Evolutionary conservation across 768 basidiomycete species (phyloP), one percentile per base, ranked within the genome.

Genomic region (Russula abietina): DNA sequence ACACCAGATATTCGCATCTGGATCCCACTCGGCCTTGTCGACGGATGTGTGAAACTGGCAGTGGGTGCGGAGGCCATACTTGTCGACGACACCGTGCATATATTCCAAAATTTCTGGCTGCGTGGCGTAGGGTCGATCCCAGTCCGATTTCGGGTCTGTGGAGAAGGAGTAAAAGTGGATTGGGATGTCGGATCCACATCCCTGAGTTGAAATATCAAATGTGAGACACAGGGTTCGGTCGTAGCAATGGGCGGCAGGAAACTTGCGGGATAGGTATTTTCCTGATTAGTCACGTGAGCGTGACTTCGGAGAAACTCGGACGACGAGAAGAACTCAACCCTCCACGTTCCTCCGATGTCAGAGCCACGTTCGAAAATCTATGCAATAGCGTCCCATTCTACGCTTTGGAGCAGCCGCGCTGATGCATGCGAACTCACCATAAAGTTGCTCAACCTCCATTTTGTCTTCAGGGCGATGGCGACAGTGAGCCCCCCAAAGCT

Each of bases 351-450:
- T 33, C 70, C 70, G 33, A 75, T 53, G 24, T 67, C 73, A 9
- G 49, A 38, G 1, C 66, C 66, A 53, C 70, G 67, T 58, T 75
- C 74, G 52, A 72, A 72, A 16, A 75, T 72, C 75, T 76, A 45
- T 2, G 48, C 16, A n/a, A 38, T 16, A 28, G 11, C 0, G 38
- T 57, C 41, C 2, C 1, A 36, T 57, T 57, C 0, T 11, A 33
- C 3, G 38, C 8, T 36, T 10, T 9, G 28, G 1, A 1, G 11
- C n/a, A n/a, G n/a, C n/a, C 16, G 12, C 1, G 5, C 4, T 7
- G 12, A 26, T 16, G 32, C 9, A 36, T 10, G 4, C 50, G 39
- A 24, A 65, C 73, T 36, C 51, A 74, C 75, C 24, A 68, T 69
- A 55, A 75, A 73, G 55, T 73, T 66, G 4, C 63, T 38, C 46